Percentiles rank a stretch among this genome's conserved stretches.
Evolutionary conservation across 2,329 filamentous ascomycete species (phyloP).

Genomic region (Claviceps purpurea): DNA sequence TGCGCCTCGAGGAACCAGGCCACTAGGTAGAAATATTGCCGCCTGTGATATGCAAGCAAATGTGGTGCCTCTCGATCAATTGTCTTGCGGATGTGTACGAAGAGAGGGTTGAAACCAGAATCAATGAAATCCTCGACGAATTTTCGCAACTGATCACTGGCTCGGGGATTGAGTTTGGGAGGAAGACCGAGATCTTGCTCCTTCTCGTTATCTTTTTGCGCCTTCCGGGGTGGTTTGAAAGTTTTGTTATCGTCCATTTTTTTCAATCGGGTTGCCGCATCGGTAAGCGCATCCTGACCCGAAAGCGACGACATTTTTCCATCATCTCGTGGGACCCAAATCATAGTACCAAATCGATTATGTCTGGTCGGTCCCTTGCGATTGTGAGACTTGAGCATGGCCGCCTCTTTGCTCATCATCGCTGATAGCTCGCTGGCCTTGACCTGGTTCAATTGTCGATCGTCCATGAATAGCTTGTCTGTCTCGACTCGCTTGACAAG

Average conservation of each 20-base stretch:
- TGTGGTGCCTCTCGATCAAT: constrained; percentile 83
- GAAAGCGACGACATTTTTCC: constrained; percentile 76
- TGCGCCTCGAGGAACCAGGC: constrained; percentile 90
- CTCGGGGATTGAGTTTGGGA: constrained; percentile 54
- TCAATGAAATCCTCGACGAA: constrained; percentile 94
- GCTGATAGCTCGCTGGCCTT: constrained; percentile 60
- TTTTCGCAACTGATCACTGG: constrained; percentile 60
- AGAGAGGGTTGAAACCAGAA: constrained; percentile 86
- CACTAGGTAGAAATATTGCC: constrained; percentile 85
- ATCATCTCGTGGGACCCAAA: constrained; percentile 84
- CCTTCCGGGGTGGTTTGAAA: constrained; percentile 66
- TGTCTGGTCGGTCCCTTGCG: constrained; percentile 74
- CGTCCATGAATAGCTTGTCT: constrained; percentile 72
- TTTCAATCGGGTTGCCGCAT: constrained; percentile 57
- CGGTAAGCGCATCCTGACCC: constrained; percentile 71
- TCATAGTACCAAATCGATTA: constrained; percentile 91
- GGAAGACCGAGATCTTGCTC: constrained; percentile 65
- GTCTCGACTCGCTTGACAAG: constrained; percentile 80
- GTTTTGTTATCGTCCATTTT: constrained; percentile 89
- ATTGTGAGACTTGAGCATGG: constrained; percentile 66
- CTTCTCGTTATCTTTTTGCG: constrained; percentile 47
- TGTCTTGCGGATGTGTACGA: constrained; percentile 72
- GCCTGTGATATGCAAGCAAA: constrained; percentile 59
- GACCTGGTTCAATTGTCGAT: constrained; percentile 54
- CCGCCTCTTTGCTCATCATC: constrained; percentile 68